These are phyloP conservation scores for Agastache rugosa DNA, from an alignment of 257 asterid species.

Conservation along the genomic window DNA sequence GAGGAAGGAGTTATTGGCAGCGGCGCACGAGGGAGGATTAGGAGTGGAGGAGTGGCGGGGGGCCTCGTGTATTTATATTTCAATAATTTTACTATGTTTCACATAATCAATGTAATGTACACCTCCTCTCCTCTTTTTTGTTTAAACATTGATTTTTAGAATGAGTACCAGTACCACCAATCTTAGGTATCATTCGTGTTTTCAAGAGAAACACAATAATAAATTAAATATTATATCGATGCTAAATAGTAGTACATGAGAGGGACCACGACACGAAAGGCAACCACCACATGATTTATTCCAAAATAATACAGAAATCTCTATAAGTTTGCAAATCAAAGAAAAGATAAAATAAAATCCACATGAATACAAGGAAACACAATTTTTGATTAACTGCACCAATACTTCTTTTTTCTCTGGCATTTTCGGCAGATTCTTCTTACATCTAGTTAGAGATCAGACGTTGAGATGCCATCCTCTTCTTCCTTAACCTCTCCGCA, in stretches of 20 bases:
- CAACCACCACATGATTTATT: background rate
- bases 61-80: too few species aligned
- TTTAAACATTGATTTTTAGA: too few species aligned
- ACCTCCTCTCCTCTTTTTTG: too few species aligned
- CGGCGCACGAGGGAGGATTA: too few species aligned
- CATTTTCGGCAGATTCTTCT: conserved; percentile 43
- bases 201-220: background rate
- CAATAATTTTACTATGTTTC: too few species aligned
- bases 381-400: background rate
- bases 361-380: conserved; percentile 1
- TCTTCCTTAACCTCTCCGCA: conserved; percentile 69
- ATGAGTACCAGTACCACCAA: background rate
- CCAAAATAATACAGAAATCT: conserved; percentile 9
- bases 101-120: too few species aligned
- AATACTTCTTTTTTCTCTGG: background rate
- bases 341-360: background rate
- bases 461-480: conserved; percentile 63
- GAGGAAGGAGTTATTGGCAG: too few species aligned
- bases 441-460: conserved; percentile 35
- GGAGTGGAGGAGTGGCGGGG: too few species aligned
- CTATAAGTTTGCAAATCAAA: background rate
- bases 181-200: background rate
- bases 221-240: background rate
- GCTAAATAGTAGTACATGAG: background rate
- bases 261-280: background rate